Base-by-base conservation (phyloP, 257 asterid genomes). In the Rhazya stricta region DNA sequence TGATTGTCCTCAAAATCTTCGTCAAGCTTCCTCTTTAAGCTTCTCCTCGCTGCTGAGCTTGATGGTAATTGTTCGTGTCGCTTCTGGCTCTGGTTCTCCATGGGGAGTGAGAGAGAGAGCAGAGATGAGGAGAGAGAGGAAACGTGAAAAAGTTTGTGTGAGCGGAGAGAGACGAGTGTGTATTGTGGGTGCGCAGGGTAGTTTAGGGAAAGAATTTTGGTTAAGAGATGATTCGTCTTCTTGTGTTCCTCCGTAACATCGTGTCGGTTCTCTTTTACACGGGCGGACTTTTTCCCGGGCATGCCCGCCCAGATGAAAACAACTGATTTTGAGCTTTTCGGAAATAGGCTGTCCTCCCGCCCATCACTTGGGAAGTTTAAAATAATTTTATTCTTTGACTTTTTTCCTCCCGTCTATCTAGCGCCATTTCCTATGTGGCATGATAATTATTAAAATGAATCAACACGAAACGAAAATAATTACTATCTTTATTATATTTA, bases 1-100 rank as follows among this genome's bases (percentile, higher is more conserved):
- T 84, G 88, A 84, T 91, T 89, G 29, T 78, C 88, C 37, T 86
- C 86, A 78, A 81, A 83, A 46, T 82, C 96, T 61, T 86, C 91
- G 71, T 86, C 92, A 0, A 86, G 87, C 76, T 95, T 95, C 61
- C 99, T 79, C 89, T 90, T 95, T 86, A 92, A 87, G 82, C 99
- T 92, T 78, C 95, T 78, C 80, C 95, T 79, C 29, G 79, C 80
- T 23, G 80, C 82, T 51, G 87, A 84, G 21, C 80, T 76, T 37
- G 91, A 77, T 25, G 88, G 76, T 74, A 88, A 85, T 54, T 87
- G 85, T 75, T 89, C 93, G 84, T 79, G 91, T 76, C 91, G 96
- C 79, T 78, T 89, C 73, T 81, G 91, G 87, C 73, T 84, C 81
- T 83, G 92, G 86, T 80, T 89, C 87, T 88, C 98, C 99, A 95